Base-by-base conservation (phyloP, 2,329 filamentous ascomycete species). In the Cucurbitaria berberidis region DNA sequence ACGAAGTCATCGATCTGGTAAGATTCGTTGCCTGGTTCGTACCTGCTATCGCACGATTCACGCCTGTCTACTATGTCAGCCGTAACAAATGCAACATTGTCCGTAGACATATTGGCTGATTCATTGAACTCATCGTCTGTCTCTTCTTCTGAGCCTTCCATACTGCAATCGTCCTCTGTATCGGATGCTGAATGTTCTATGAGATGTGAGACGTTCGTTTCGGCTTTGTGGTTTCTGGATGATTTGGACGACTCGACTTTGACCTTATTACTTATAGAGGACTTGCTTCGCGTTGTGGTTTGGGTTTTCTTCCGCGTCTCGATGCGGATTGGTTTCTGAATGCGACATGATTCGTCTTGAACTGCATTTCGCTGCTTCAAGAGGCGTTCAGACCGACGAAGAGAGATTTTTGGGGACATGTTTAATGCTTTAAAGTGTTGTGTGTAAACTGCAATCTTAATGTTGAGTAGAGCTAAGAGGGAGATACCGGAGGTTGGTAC, bases 1-100 rank as follows among this genome's bases (percentile, higher is more conserved):
- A 55, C 42, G 19, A 54, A 55, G 1, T 30, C 51, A 32, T 47
- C 51, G 10, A 27, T 10, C 29, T 50, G 27, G 24, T 55, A 50
- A 1, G 47, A 36, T 7, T 46, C 41, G 15, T 50, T 50, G 6
- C 44, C 42, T 15, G 35, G 21, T 15, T 50, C 42, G 29, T 26
- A 45, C 6, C 29, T 27, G 24, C 34, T 46, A 21, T 47, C 46
- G 13, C 13, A 30, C 13, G 29, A 30, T 30, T 13, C 29, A 11
- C 29, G 29, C 13, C 29, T 30, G 29, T 30, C 29, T 30, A 30
- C 5, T 30, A 15, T 3, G 13, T 30, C 29, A 30, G 29, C 5
- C 10, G 29, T 30, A 15, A 11, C 13, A 15, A 11, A 30, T 3
- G 29, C 29, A 15, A 30, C 10, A 13, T 30, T 30, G 29, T 30